phyloP scores from a whole-genome alignment of 169 alveolate genomes.

The Theileria equi region DNA sequence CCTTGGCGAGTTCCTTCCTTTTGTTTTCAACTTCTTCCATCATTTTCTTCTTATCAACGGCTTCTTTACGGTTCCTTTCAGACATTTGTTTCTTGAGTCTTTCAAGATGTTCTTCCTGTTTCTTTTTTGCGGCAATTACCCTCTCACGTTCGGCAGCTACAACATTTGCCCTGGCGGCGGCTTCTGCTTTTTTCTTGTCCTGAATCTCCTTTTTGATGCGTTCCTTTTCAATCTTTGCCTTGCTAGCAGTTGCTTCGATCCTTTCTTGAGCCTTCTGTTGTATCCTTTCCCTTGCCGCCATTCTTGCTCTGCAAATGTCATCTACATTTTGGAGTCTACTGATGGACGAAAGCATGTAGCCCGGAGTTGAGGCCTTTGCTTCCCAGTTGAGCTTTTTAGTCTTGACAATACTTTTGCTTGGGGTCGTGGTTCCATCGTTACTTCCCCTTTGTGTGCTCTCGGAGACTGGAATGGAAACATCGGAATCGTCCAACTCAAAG shows the following conservation, averaged over 20 bases:
- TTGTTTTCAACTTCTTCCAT: slow-evolving; percentile 27
- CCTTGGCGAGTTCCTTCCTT: slow-evolving; percentile 33
- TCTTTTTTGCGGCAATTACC: slow-evolving; percentile 53
- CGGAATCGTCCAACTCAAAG: neutral
- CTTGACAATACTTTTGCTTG: neutral
- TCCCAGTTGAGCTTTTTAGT: slow-evolving; percentile 55
- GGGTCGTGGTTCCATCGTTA: neutral
- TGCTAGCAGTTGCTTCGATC: slow-evolving; percentile 10
- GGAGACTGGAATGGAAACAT: no score
- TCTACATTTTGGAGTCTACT: slow-evolving; percentile 36
- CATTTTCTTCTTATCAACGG: slow-evolving; percentile 6
- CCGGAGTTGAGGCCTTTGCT: slow-evolving; percentile 60
- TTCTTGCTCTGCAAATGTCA: neutral
- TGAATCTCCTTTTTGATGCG: slow-evolving; percentile 26
- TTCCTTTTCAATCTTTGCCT: slow-evolving; percentile 9
- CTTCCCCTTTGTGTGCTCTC: neutral
- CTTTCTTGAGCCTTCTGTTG: slow-evolving; percentile 20
- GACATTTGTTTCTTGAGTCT: slow-evolving; percentile 26
- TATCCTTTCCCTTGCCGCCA: slow-evolving; percentile 48
- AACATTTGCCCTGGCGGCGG: neutral
- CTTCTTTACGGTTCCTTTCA: slow-evolving; percentile 24
- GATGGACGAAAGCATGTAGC: slow-evolving; percentile 29
- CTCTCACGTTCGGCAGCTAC: slow-evolving; percentile 57
- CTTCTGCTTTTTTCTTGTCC: slow-evolving; percentile 1
- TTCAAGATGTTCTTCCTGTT: slow-evolving; percentile 32